Evolutionary conservation across 2,329 filamentous ascomycete species (phyloP).

Genomic region (Paracoccidioides lutzii): DNA sequence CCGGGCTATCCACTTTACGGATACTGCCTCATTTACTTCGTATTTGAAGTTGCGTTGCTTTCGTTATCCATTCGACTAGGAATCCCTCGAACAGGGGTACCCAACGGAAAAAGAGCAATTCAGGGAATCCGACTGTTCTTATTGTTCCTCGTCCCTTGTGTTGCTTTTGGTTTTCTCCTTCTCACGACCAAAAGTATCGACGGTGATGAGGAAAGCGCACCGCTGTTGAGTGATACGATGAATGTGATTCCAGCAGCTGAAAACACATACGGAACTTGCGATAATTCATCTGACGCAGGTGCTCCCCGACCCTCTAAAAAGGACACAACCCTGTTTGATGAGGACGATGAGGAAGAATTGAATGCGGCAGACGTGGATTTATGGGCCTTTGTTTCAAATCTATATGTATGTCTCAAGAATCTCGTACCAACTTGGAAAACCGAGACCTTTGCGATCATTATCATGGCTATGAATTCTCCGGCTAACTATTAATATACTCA

Average conservation of each 20-base stretch:
- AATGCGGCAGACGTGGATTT: background rate
- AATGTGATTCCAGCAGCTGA: conserved; percentile 13
- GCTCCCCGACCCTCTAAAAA: background rate
- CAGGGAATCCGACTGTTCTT: conserved; percentile 11
- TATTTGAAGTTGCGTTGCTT: conserved; percentile 42
- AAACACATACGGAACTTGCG: conserved; percentile 19
- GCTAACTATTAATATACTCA: conserved; percentile 18
- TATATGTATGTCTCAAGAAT: background rate
- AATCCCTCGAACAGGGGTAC: conserved; percentile 12
- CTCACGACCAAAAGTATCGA: conserved; percentile 1
- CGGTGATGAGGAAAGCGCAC: conserved; percentile 13
- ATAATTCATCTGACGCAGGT: background rate
- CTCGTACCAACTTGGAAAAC: background rate
- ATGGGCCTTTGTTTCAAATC: background rate
- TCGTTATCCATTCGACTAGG: conserved; percentile 24
- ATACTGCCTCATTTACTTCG: conserved; percentile 46
- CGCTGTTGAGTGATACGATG: conserved; percentile 11
- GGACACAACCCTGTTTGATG: background rate
- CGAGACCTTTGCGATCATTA: background rate
- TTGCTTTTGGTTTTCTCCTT: conserved; percentile 7
- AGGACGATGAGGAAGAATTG: background rate
- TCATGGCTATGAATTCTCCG: background rate
- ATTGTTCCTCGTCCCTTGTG: conserved; percentile 11
- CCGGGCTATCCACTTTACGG: conserved; percentile 54
- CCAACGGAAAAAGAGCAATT: conserved; percentile 11